These are phyloP conservation scores for Delphinella strobiligena DNA, from an alignment of 2,329 filamentous ascomycete genomes.

Conservation along the genomic window DNA sequence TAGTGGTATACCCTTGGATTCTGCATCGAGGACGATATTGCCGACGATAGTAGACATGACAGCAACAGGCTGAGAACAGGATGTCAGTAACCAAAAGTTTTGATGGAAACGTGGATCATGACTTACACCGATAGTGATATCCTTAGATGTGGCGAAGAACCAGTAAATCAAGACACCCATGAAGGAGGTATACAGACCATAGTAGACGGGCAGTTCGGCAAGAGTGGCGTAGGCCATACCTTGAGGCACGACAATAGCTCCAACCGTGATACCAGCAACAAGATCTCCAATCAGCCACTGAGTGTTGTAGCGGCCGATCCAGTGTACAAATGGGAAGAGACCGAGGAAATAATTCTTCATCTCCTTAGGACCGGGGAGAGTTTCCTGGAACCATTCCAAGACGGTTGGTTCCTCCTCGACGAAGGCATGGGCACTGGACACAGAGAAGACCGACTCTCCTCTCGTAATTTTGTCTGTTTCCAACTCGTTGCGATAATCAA, in stretches of 20 bases:
- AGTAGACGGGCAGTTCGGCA: constrained; percentile 68
- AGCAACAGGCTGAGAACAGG: constrained; percentile 59
- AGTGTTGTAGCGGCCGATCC: constrained; percentile 79
- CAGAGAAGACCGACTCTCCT: constrained; percentile 69
- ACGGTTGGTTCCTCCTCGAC: constrained; percentile 71
- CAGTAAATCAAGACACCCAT: constrained; percentile 92
- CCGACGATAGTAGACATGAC: constrained; percentile 90
- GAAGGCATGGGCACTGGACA: constrained; percentile 62
- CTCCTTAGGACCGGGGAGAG: too few relatives aligned
- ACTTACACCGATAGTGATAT: constrained; percentile 88
- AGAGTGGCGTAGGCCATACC: constrained; percentile 90
- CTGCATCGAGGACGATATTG: constrained; percentile 46
- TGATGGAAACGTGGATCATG: not conserved
- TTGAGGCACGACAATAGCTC: constrained; percentile 81
- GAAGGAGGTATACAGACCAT: constrained; percentile 87
- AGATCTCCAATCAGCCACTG: constrained; percentile 85
- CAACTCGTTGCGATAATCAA: constrained; percentile 53
- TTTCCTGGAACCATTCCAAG: constrained; percentile 56
- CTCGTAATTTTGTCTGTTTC: constrained; percentile 53
- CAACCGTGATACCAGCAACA: constrained; percentile 70
- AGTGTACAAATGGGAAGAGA: constrained; percentile 79
- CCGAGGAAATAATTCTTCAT: constrained; percentile 62
- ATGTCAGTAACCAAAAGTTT: constrained; percentile 1
- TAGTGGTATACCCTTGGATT: constrained; percentile 42
- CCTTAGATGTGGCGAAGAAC: constrained; percentile 96